These are phyloP conservation scores for Xerocomellus chrysenteron DNA, from an alignment of 768 basidiomycete genomes.

Conservation along the genomic window DNA sequence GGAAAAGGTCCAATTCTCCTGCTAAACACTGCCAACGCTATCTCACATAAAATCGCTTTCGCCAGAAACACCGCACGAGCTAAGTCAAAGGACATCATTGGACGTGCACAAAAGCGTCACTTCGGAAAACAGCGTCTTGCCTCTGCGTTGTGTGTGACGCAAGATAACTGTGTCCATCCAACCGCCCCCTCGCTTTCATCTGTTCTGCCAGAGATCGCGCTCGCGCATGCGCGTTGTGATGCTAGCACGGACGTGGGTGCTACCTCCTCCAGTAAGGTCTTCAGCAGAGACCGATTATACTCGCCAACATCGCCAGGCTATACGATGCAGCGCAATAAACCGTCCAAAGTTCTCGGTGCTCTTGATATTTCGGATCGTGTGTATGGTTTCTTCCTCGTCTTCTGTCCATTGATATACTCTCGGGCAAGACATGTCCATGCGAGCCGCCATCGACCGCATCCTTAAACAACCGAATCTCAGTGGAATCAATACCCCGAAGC, in stretches of 20 bases:
- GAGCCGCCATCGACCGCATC: constrained; percentile 32
- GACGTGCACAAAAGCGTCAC: constrained; percentile 55
- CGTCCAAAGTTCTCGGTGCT: constrained; percentile 25
- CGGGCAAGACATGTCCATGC: constrained; percentile 25
- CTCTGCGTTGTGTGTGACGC: constrained; percentile 39
- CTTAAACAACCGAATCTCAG: constrained; percentile 25
- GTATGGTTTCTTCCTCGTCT: constrained; percentile 8
- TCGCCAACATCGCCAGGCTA: constrained; percentile 2
- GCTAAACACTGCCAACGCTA: not conserved
- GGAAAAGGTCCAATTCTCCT: constrained; percentile 49
- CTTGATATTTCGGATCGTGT: constrained; percentile 30
- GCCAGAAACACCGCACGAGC: constrained; percentile 58
- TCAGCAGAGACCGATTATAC: constrained; percentile 6
- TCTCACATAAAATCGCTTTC: not conserved
- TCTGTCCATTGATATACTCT: constrained; percentile 3
- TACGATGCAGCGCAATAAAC: constrained; percentile 4
- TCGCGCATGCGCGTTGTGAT: constrained; percentile 27
- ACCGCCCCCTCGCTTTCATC: constrained; percentile 7
- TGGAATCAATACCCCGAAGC: constrained; percentile 12
- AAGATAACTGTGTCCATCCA: constrained; percentile 5
- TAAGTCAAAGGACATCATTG: constrained; percentile 53
- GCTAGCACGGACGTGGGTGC: not conserved
- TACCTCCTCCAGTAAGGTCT: not conserved
- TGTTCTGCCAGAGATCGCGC: constrained; percentile 20
- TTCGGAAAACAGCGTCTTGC: constrained; percentile 59